Base-by-base conservation (phyloP, 441 rosid genomes). In the Brassica hybrid region DNA sequence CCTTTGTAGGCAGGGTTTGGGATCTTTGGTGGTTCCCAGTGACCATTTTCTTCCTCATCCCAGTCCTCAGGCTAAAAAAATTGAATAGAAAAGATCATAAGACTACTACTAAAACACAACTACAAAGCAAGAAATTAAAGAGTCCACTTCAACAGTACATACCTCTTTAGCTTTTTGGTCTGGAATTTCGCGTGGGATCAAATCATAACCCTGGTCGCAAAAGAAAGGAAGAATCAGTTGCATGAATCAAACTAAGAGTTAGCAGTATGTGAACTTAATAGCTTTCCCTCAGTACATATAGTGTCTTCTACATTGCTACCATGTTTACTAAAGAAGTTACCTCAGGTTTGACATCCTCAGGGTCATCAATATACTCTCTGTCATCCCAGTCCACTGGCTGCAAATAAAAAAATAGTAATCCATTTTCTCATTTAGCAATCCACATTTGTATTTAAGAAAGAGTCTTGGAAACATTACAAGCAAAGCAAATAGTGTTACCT, bases 341-440 rank as follows among this genome's bases (percentile, higher is more conserved):
- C 97, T 90, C 84, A 11, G 98, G 96, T 86, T 91, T 91, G 73
- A 84, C 88, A 74, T 80, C 92, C 67, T 86, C 83, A 61, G 96
- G 99, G 80, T 94, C 97, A 25, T 91, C 93, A 5, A 94, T 90
- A 78, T 90, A 94, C 69, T 94, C 99, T 76, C 90, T 89, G 57
- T 91, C 96, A 77, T 94, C 99, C 99, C 98, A 94, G 73, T 93
- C 97, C 67, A 84, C 88, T 52, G 97, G 98, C 99, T 94, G 93
- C 67, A 67, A 72, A 59, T n/a, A n/a, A n/a, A n/a, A n/a, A n/a
- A n/a, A n/a, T n/a, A n/a, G n/a, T n/a, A 30, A 43, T 48, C 61
- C 54, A 60, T 57, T 18, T 54, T 16, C 38, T 1, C 38, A 7
- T 41, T 69, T 14, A 48, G 25, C 34, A 38, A 34, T 34, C 54